phyloP scores from a whole-genome alignment of 371 early-diverging fungal genomes.

The Mucor irregularis region DNA sequence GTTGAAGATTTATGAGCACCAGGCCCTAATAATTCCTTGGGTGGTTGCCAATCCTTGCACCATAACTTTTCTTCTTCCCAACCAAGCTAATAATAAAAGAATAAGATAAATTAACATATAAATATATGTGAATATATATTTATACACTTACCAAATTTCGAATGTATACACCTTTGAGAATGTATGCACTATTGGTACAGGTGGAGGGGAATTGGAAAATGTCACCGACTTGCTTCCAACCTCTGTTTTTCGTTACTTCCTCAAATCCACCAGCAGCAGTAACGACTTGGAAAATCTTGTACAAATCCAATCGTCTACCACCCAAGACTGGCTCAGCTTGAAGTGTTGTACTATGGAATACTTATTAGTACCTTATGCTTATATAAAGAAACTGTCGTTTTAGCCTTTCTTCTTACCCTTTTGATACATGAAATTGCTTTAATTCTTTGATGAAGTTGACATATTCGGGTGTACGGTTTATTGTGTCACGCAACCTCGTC shows the following conservation, averaged over 20 bases:
- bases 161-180: constrained; percentile 73
- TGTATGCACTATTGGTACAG: constrained; percentile 80
- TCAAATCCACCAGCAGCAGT: constrained; percentile 71
- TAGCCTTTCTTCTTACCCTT: constrained; percentile 61
- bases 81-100: constrained; percentile 16
- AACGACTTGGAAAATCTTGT: constrained; percentile 67
- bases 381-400: not conserved
- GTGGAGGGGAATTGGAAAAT: constrained; percentile 77
- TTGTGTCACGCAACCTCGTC: constrained; percentile 49
- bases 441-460: constrained; percentile 67
- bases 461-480: constrained; percentile 72
- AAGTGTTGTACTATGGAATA: constrained; percentile 3
- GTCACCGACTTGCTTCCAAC: constrained; percentile 71
- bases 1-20: constrained; percentile 30
- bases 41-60: constrained; percentile 34
- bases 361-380: not conserved
- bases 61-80: constrained; percentile 41
- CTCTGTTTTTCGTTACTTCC: constrained; percentile 70
- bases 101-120: not conserved
- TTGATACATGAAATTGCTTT: constrained; percentile 62
- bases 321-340: constrained; percentile 72
- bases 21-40: constrained; percentile 30
- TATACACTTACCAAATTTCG: constrained; percentile 48
- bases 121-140: too few relatives aligned
- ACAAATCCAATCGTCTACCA: constrained; percentile 69